phyloP scores from a whole-genome alignment of 2,329 filamentous ascomycete genomes.

The Fonsecaea nubica region DNA sequence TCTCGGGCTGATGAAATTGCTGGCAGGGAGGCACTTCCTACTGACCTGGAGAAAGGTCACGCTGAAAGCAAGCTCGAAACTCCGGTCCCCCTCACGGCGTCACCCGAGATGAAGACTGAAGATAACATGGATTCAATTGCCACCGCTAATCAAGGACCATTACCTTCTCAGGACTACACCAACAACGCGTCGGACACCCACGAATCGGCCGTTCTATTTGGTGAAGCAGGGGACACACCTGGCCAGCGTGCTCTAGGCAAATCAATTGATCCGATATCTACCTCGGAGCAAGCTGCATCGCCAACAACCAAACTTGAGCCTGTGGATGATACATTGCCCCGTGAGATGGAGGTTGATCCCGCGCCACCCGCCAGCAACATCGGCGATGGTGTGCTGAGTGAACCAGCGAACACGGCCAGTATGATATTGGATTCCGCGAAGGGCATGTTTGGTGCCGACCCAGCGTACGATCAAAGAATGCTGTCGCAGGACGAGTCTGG shows the following conservation, averaged over 20 bases:
- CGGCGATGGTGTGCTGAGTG: neutral
- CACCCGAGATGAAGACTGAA: neutral
- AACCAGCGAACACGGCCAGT: neutral
- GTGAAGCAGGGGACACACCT: neutral
- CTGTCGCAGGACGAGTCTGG: neutral
- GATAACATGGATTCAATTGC: neutral
- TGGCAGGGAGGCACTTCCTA: neutral
- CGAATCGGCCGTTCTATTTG: neutral
- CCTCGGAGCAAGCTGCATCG: neutral
- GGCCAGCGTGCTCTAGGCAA: neutral
- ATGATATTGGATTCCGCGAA: neutral
- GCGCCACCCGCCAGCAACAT: neutral
- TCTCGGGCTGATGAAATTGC: too few species aligned
- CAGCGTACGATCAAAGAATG: neutral
- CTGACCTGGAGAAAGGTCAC: neutral
- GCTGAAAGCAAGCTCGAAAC: neutral
- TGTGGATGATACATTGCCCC: neutral
- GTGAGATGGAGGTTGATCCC: neutral
- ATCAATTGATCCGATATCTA: neutral
- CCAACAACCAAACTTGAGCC: neutral
- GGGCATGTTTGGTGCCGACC: neutral
- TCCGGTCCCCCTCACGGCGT: neutral
- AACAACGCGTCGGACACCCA: neutral
- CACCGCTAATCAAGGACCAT: neutral
- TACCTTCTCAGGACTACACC: neutral